These are phyloP conservation scores for Rachicladosporium sp. DNA, from an alignment of 2,329 filamentous ascomycete genomes.

Conservation along the genomic window DNA sequence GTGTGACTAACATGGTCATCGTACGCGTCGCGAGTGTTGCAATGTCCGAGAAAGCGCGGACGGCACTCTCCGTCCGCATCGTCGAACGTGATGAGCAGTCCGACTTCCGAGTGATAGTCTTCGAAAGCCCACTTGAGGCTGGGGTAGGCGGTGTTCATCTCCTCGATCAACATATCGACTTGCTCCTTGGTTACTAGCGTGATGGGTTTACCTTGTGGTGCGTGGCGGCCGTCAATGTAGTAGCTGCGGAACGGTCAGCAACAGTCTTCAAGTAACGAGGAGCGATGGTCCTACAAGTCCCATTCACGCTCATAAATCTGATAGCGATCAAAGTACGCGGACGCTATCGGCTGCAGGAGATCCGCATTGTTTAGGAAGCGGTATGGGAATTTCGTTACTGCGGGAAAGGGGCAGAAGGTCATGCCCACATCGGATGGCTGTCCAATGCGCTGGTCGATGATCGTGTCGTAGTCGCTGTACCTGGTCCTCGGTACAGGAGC, in stretches of 20 bases:
- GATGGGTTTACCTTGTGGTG: conserved; percentile 36
- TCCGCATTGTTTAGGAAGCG: conserved; percentile 41
- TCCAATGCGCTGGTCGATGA: conserved; percentile 17
- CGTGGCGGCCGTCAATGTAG: conserved; percentile 14
- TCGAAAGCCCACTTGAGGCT: conserved; percentile 47
- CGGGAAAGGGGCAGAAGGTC: conserved; percentile 28
- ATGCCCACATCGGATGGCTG: conserved; percentile 22
- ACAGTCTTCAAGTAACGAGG: neutral
- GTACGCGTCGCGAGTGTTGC: conserved; percentile 34
- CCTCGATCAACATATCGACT: conserved; percentile 49
- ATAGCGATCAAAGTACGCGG: conserved; percentile 44
- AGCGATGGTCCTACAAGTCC: conserved; percentile 58
- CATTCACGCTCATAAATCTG: conserved; percentile 52
- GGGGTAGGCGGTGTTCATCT: conserved; percentile 49
- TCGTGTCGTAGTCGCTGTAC: conserved; percentile 6
- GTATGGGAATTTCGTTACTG: conserved; percentile 47
- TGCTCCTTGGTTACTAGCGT: conserved; percentile 58
- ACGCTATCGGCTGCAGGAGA: conserved; percentile 34
- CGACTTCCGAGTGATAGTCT: conserved; percentile 34
- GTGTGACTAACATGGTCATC: conserved; percentile 21
- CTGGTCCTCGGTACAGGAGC: too few species aligned
- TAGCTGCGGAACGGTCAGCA: conserved; percentile 13
- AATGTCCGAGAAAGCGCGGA: conserved; percentile 56
- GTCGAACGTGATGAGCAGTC: conserved; percentile 51
- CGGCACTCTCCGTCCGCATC: conserved; percentile 52